phyloP scores from a whole-genome alignment of 768 basidiomycete genomes.

The Leccinum disarticulatum region DNA sequence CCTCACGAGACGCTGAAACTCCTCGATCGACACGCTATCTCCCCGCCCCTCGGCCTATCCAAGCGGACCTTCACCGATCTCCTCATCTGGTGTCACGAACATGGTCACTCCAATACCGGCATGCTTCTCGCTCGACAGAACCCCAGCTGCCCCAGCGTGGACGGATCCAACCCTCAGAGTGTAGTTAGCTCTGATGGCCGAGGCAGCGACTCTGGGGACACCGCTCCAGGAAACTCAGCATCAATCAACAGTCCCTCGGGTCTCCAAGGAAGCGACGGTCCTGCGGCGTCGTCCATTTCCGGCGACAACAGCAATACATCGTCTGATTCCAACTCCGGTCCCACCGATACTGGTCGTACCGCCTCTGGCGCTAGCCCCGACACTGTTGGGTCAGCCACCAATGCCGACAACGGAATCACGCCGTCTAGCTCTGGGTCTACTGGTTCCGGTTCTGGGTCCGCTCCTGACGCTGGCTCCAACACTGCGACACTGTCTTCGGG shows the following conservation, averaged over 20 bases:
- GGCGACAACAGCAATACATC: neutral
- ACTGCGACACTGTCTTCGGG: neutral
- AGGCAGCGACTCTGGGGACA: neutral
- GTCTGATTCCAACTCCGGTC: neutral
- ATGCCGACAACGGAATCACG: too few relatives aligned
- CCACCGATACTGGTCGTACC: neutral
- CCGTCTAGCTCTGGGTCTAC: neutral
- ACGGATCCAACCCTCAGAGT: neutral
- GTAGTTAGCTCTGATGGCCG: neutral
- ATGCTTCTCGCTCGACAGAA: constrained; percentile 27
- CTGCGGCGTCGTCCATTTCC: constrained; percentile 2
- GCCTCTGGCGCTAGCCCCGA: neutral
- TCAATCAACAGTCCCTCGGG: neutral
- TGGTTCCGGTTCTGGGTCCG: neutral
- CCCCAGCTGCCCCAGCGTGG: constrained; percentile 14
- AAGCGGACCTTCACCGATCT: constrained; percentile 25
- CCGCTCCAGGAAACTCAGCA: neutral
- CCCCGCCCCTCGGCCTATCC: constrained; percentile 26
- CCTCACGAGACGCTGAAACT: constrained; percentile 24
- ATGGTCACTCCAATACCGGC: constrained; percentile 9
- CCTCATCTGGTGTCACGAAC: constrained; percentile 30
- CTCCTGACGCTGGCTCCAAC: neutral
- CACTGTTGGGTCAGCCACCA: neutral
- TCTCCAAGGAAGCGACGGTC: neutral
- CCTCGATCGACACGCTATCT: constrained; percentile 20